These are phyloP conservation scores for Stephanodiscus minutulus DNA, from an alignment of 108 stramenopile genomes.

Conservation along the genomic window DNA sequence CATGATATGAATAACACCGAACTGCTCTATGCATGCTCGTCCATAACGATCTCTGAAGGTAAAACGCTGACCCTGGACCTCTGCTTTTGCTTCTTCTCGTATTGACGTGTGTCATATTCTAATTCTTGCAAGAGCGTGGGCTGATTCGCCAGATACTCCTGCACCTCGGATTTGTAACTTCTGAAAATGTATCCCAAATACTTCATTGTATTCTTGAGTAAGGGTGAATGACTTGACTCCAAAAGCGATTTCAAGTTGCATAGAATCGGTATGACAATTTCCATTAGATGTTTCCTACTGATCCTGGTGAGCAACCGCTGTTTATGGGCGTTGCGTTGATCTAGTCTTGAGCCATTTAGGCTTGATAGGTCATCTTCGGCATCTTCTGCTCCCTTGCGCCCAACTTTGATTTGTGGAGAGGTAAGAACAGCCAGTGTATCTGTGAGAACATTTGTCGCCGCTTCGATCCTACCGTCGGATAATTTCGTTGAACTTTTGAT, in stretches of 20 bases:
- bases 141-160: constrained; percentile 79
- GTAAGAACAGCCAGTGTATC: constrained; percentile 72
- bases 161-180: constrained; percentile 78
- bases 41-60: neutral
- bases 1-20: neutral
- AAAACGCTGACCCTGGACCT: constrained; percentile 7
- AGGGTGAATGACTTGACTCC: constrained; percentile 79
- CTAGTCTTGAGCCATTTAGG: constrained; percentile 53
- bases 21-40: neutral
- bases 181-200: constrained; percentile 84
- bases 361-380: constrained; percentile 60
- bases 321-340: constrained; percentile 77
- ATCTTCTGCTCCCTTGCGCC: constrained; percentile 51
- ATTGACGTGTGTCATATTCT: constrained; percentile 76
- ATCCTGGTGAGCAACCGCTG: constrained; percentile 83
- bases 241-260: constrained; percentile 86
- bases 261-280: constrained; percentile 90
- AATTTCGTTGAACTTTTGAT: constrained; percentile 14
- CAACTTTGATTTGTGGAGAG: constrained; percentile 65
- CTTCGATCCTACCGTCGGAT: constrained; percentile 34
- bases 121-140: constrained; percentile 83
- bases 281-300: constrained; percentile 88
- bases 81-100: constrained; percentile 27
- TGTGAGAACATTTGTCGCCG: constrained; percentile 65
- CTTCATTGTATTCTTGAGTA: constrained; percentile 82